These are phyloP conservation scores for Crotalaria pallida DNA, from an alignment of 306 rosid species.

Conservation along the genomic window DNA sequence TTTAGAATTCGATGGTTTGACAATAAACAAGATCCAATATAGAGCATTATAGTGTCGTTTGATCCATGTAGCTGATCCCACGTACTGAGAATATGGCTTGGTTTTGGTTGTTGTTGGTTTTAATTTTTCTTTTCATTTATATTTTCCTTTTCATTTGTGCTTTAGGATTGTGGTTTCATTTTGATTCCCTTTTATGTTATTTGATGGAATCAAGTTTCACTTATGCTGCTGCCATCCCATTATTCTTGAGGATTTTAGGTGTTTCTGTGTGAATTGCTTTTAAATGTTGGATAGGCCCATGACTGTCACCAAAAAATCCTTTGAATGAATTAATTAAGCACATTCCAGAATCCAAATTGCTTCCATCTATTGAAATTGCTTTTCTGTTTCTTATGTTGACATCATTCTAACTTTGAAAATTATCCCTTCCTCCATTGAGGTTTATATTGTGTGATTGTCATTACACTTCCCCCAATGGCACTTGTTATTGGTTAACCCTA, in stretches of 20 bases:
- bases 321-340: not conserved
- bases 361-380: not conserved
- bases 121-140: not conserved
- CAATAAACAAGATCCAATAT: too few species aligned
- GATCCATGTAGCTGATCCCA: too few species aligned
- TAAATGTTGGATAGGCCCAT: not conserved
- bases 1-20: too few species aligned
- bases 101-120: too few species aligned
- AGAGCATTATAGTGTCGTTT: too few species aligned
- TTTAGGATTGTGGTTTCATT: not conserved
- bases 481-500: not conserved
- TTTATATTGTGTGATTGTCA: too few species aligned
- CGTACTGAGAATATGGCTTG: too few species aligned
- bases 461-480: too few species aligned
- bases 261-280: conserved; percentile 4
- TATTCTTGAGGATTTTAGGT: not conserved
- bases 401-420: too few species aligned
- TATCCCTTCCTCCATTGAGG: too few species aligned
- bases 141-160: not conserved
- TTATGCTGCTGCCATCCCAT: not conserved
- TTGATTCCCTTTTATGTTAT: not conserved
- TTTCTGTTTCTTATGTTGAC: not conserved
- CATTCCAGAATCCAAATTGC: not conserved
- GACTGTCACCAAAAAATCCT: not conserved
- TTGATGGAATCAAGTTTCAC: not conserved